These are phyloP conservation scores for Tulasnella sp. DNA, from an alignment of 768 basidiomycete species.

Conservation along the genomic window DNA sequence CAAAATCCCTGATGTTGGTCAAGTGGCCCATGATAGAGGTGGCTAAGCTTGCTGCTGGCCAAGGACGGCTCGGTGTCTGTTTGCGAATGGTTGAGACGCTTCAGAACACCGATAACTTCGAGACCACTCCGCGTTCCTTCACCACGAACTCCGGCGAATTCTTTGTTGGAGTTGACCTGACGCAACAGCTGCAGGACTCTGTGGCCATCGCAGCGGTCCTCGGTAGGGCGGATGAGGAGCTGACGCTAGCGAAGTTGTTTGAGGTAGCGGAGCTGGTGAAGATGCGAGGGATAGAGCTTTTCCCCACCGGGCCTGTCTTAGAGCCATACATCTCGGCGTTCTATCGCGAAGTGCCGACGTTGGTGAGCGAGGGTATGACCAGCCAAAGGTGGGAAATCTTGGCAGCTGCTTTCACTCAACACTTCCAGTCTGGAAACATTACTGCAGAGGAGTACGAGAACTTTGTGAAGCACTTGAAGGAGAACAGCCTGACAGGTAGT, in stretches of 20 bases:
- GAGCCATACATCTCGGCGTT: constrained; percentile 16
- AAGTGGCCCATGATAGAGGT: no score
- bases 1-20: no score
- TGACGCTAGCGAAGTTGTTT: neutral
- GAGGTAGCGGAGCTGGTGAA: neutral
- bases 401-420: neutral
- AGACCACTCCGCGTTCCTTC: no score
- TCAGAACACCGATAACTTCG: no score
- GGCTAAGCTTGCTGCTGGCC: no score
- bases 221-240: neutral
- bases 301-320: constrained; percentile 17
- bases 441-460: neutral
- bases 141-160: no score
- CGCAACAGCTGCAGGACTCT: no score
- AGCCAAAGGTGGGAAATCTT: constrained; percentile 2
- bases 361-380: neutral
- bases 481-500: no score
- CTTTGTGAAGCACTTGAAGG: neutral
- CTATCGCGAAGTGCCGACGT: neutral
- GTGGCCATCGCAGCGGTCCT: neutral
- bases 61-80: no score
- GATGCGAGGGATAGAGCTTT: neutral
- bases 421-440: neutral
- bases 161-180: no score
- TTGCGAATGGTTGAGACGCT: no score